Evolutionary conservation across 306 rosid genomes (phyloP).

Genomic region (Erythrophleum fordii): DNA sequence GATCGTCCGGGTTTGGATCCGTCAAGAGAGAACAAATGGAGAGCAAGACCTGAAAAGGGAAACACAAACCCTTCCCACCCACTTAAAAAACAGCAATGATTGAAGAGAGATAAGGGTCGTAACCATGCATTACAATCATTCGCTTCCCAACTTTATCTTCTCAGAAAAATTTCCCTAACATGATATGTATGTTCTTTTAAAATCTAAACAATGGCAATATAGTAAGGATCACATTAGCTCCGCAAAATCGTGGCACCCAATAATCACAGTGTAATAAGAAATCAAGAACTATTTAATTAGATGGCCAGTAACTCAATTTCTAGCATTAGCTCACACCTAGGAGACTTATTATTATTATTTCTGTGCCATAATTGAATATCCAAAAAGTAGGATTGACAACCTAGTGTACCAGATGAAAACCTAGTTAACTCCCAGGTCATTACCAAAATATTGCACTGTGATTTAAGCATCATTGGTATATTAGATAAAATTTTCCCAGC

Average conservation of each 20-base stretch:
- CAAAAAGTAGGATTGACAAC: background rate
- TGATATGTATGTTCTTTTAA: constrained; percentile 10
- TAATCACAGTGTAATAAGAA: background rate
- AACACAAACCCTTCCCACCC: constrained; percentile 69
- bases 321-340: background rate
- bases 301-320: constrained; percentile 3
- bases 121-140: constrained; percentile 39
- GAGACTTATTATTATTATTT: background rate
- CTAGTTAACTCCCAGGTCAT: background rate
- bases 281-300: background rate
- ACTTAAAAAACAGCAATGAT: constrained; percentile 56
- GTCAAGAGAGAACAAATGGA: constrained; percentile 88
- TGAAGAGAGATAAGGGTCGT: constrained; percentile 31
- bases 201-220: constrained; percentile 11
- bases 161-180: constrained; percentile 9
- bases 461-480: background rate
- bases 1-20: constrained; percentile 89
- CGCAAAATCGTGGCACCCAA: background rate
- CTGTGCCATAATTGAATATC: background rate
- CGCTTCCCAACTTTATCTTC: background rate
- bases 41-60: constrained; percentile 72
- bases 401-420: background rate
- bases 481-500: background rate
- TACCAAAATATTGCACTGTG: background rate
- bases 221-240: background rate